A percentile compares a stretch with the other conserved stretches of the same genome.
Conservation (phyloP, 2,329 filamentous ascomycete genomes). For the Hirsutella thompsonii region DNA sequence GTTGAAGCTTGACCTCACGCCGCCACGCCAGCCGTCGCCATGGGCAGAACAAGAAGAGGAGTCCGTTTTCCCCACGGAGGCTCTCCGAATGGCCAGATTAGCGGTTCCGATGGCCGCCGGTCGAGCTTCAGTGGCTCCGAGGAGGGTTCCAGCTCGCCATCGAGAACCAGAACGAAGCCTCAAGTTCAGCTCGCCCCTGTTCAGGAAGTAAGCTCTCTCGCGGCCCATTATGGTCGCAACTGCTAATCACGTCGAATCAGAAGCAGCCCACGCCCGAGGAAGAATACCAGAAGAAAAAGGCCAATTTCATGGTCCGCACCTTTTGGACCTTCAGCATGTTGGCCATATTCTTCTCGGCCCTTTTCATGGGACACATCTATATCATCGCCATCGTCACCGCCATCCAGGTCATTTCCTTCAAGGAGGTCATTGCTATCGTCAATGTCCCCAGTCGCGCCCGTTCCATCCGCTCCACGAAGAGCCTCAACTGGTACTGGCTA, state of each 20-base stretch:
- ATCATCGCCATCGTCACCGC: slow-evolving; percentile 87
- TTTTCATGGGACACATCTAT: slow-evolving; percentile 96
- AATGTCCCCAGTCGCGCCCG: slow-evolving; percentile 87
- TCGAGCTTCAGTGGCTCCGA: slow-evolving; percentile 64
- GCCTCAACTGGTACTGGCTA: slow-evolving; percentile 97
- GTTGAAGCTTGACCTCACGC: neutral
- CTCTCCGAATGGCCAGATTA: slow-evolving; percentile 25
- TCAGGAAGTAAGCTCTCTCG: slow-evolving; percentile 17
- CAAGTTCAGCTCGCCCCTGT: slow-evolving; percentile 19
- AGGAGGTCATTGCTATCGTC: slow-evolving; percentile 96
- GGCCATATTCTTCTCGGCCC: slow-evolving; percentile 73
- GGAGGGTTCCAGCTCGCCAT: slow-evolving; percentile 24
- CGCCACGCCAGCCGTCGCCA: slow-evolving; percentile 8
- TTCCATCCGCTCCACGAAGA: slow-evolving; percentile 86
- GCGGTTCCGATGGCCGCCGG: slow-evolving; percentile 41
- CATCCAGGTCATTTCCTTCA: slow-evolving; percentile 94
- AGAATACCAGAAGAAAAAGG: slow-evolving; percentile 97
- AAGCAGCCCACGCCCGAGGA: slow-evolving; percentile 28
- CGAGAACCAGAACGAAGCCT: slow-evolving; percentile 13
- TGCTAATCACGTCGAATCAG: slow-evolving; percentile 17
- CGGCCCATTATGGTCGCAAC: neutral
- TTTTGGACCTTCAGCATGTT: slow-evolving; percentile 99
- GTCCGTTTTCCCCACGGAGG: slow-evolving; percentile 36
- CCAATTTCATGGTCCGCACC: slow-evolving; percentile 90
- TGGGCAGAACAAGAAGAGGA: slow-evolving; percentile 32